Base-by-base conservation (phyloP, 148 eudicot species). In the Beta vulgaris region DNA sequence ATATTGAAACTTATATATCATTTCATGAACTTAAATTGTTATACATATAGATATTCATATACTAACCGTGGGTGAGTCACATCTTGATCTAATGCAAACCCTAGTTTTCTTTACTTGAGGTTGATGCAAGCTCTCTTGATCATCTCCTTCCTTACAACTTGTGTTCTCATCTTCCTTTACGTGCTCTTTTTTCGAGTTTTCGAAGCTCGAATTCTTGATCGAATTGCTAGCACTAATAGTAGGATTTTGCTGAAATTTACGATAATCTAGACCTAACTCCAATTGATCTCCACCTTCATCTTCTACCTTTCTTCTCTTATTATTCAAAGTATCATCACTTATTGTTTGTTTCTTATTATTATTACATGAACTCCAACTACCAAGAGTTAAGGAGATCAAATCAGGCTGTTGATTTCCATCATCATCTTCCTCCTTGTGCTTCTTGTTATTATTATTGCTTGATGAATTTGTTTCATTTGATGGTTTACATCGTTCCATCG, bases 71-170 rank as follows among this genome's bases (percentile, higher is more conserved):
- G 86, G 82, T 4, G 87, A 77, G 49, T 71, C 85, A 72, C 87
- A 84, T 78, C 82, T 77, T 76, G 87, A 84, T 81, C 84, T 68
- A 59, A 87, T 79, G 72, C 87, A 85, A 84, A 87, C 87, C 81
- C 90, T 87, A 80, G 87, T 82, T 74, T 87, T 87, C 86, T 87
- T 87, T 46, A 85, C 57, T 71, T 78, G 84, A 18, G 78, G 82
- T 72, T 77, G 79, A 54, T 76, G 83, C 67, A 82, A 69, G 62
- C 44, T 66, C 29, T 75, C 89, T 37, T 84, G 76, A 48, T 67
- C 71, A 42, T 82, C 83, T 32, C 31, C 81, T 34, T 80, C 84
- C 65, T 42, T 77, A 48, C 64, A 29, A 36, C 40, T 65, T 7
- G 35, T 51, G 19, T 48, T 76, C 61, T 80, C 57, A 19, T 81